Evolutionary conservation across 2,329 filamentous ascomycete genomes (phyloP).

Genomic region (Claviceps capensis): DNA sequence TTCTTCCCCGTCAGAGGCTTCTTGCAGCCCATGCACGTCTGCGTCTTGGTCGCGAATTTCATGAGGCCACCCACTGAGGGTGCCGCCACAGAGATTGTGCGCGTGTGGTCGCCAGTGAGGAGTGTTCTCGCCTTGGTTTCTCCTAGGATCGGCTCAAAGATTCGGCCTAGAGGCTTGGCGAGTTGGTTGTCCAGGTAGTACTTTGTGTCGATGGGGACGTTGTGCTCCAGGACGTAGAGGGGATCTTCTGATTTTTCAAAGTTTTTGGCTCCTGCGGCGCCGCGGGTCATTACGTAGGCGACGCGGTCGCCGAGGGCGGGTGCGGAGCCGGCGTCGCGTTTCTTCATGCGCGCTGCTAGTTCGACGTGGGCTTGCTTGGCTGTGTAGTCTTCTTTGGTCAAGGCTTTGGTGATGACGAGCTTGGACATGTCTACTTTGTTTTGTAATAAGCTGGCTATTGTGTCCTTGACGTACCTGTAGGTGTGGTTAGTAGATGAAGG

Average conservation of each 20-base stretch:
- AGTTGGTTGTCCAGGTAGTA: constrained; percentile 99
- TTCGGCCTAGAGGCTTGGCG: constrained; percentile 82
- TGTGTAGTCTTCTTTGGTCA: constrained; percentile 80
- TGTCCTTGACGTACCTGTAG: constrained; percentile 82
- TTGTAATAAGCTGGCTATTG: constrained; percentile 85
- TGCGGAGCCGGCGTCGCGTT: constrained; percentile 88
- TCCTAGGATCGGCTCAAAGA: constrained; percentile 95
- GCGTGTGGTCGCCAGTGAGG: constrained; percentile 84
- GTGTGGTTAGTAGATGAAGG: neutral
- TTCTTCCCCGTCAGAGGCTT: constrained; percentile 73
- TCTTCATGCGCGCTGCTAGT: constrained; percentile 34
- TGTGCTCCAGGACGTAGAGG: constrained; percentile 93
- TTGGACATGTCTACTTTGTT: constrained; percentile 99
- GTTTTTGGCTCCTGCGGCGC: constrained; percentile 77
- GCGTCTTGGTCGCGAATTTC: constrained; percentile 97
- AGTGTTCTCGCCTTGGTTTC: constrained; percentile 81
- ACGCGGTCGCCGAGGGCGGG: constrained; percentile 89
- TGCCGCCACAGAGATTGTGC: constrained; percentile 84
- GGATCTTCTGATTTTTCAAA: constrained; percentile 97
- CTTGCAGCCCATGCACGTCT: constrained; percentile 98
- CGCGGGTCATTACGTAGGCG: constrained; percentile 95
- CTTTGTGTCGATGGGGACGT: constrained; percentile 92
- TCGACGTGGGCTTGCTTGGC: constrained; percentile 38
- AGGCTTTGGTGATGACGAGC: constrained; percentile 93
- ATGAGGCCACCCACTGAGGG: constrained; percentile 87